These are phyloP conservation scores for Bipolaris cookei DNA, from an alignment of 2,329 filamentous ascomycete species.

Conservation along the genomic window DNA sequence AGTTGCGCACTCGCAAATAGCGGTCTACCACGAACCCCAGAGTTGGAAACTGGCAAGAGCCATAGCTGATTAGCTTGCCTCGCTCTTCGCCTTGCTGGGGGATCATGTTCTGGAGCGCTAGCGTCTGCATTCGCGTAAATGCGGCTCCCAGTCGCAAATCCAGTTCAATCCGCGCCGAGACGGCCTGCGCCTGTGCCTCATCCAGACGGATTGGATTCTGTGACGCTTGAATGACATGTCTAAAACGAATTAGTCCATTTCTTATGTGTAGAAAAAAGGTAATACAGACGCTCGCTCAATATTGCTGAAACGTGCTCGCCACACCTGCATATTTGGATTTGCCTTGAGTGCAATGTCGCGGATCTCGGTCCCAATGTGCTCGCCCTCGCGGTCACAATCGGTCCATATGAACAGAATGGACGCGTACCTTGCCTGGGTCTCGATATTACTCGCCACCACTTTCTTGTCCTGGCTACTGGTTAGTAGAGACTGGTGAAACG, in stretches of 20 bases:
- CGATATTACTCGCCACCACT: slow-evolving; percentile 83
- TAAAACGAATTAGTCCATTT: slow-evolving; percentile 44
- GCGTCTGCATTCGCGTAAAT: slow-evolving; percentile 87
- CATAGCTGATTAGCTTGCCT: slow-evolving; percentile 76
- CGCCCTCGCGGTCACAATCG: slow-evolving; percentile 96
- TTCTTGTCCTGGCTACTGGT: slow-evolving; percentile 69
- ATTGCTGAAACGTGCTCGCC: slow-evolving; percentile 91
- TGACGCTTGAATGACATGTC: slow-evolving; percentile 86
- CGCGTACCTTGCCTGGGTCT: slow-evolving; percentile 74
- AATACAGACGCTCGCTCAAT: slow-evolving; percentile 82
- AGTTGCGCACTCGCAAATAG: slow-evolving; percentile 92
- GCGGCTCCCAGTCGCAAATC: slow-evolving; percentile 90
- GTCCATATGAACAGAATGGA: slow-evolving; percentile 93
- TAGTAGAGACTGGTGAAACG: slow-evolving; percentile 12
- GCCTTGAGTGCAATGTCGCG: slow-evolving; percentile 76
- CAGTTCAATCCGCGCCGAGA: slow-evolving; percentile 86
- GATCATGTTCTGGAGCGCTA: slow-evolving; percentile 75
- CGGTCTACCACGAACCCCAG: slow-evolving; percentile 96
- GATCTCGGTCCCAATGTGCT: slow-evolving; percentile 94
- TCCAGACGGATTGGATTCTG: slow-evolving; percentile 78
- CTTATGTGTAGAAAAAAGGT: background rate
- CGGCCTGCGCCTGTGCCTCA: slow-evolving; percentile 84
- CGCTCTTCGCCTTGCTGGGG: slow-evolving; percentile 66
- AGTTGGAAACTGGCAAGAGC: slow-evolving; percentile 96
- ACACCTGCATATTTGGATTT: slow-evolving; percentile 77